Percentiles rank a stretch among this genome's conserved stretches.
Evolutionary conservation across 768 basidiomycete species (phyloP).

Genomic region (Termitomyces sp.): DNA sequence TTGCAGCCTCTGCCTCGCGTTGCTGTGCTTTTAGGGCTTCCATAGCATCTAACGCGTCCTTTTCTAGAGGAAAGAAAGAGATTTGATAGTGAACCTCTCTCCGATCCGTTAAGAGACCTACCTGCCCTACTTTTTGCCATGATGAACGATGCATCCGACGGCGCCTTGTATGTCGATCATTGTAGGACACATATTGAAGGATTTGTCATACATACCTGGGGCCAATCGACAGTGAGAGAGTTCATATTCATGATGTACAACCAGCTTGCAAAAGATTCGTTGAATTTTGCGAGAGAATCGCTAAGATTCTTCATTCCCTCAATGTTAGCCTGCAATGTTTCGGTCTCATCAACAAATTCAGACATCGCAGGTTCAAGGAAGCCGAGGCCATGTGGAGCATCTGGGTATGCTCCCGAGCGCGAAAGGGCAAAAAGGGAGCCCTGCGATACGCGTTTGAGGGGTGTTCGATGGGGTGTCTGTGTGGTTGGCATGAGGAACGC

Average conservation of each 20-base stretch:
- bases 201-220: conserved; percentile 59
- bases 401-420: conserved; percentile 65
- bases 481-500: conserved; percentile 16
- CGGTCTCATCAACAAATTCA: conserved; percentile 87
- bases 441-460: conserved; percentile 86
- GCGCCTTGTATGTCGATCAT: conserved; percentile 40
- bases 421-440: conserved; percentile 87
- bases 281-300: conserved; percentile 78
- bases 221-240: conserved; percentile 91
- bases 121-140: conserved; percentile 61
- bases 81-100: not conserved
- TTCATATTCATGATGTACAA: conserved; percentile 94
- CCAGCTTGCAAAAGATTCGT: conserved; percentile 91
- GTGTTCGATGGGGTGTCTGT: conserved; percentile 68
- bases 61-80: conserved; percentile 39
- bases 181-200: not conserved
- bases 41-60: conserved; percentile 54
- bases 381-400: conserved; percentile 80
- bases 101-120: conserved; percentile 22
- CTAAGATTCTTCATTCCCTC: conserved; percentile 69
- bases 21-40: conserved; percentile 44
- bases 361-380: conserved; percentile 83
- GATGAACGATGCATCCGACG: conserved; percentile 54
- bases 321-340: conserved; percentile 72
- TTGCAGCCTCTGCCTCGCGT: conserved; percentile 27